These are phyloP conservation scores for Aquilaria sinensis DNA, from an alignment of 345 rosid species.

Conservation along the genomic window DNA sequence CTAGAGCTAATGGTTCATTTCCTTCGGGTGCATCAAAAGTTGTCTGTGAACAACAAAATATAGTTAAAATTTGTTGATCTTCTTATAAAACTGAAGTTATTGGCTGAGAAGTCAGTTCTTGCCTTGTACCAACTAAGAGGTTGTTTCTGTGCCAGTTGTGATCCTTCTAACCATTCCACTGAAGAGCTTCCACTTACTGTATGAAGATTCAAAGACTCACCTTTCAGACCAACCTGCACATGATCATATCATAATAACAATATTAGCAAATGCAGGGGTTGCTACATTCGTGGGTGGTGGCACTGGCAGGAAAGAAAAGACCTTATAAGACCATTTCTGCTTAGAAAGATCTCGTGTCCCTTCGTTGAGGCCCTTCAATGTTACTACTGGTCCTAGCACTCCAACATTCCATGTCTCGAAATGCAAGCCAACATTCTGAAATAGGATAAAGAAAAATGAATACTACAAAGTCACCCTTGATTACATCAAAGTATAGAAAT, in stretches of 20 bases:
- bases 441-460: neutral
- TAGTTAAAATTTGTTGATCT: neutral
- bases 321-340: slow-evolving; percentile 97
- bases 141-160: slow-evolving; percentile 43
- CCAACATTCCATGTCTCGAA: slow-evolving; percentile 87
- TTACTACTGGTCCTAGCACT: slow-evolving; percentile 81
- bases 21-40: slow-evolving; percentile 59
- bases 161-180: slow-evolving; percentile 67
- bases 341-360: slow-evolving; percentile 76
- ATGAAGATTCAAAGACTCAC: slow-evolving; percentile 58
- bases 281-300: neutral
- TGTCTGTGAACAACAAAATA: slow-evolving; percentile 33
- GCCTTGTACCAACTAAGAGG: slow-evolving; percentile 82
- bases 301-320: slow-evolving; percentile 11
- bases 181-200: slow-evolving; percentile 48
- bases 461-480: neutral
- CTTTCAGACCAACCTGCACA: slow-evolving; percentile 59
- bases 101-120: slow-evolving; percentile 8
- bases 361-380: slow-evolving; percentile 59
- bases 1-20: slow-evolving; percentile 72
- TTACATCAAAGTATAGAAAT: neutral
- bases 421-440: slow-evolving; percentile 82
- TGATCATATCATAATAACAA: neutral
- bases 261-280: neutral
- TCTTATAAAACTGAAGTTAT: neutral